Evolutionary conservation across 768 basidiomycete species (phyloP).

Genomic region (Strobilomyces echinocephalus): DNA sequence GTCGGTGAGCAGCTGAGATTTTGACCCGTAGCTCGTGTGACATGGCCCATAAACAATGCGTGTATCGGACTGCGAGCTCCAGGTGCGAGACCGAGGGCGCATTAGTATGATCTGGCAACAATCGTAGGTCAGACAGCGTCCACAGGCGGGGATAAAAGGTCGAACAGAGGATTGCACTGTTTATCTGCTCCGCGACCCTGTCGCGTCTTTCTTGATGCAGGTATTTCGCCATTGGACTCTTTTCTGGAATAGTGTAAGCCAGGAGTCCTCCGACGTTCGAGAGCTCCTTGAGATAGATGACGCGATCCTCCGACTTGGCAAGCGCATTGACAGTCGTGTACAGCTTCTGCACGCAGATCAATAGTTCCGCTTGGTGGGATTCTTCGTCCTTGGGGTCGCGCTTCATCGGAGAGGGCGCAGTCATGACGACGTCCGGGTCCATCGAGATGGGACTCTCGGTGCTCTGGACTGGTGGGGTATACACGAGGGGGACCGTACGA

Average conservation of each 20-base stretch:
- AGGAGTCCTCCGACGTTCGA: constrained; percentile 71
- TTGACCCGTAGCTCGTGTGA: constrained; percentile 49
- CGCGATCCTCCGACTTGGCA: constrained; percentile 49
- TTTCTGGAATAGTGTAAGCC: constrained; percentile 79
- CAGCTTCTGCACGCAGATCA: constrained; percentile 62
- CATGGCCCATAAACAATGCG: constrained; percentile 53
- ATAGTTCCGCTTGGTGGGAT: constrained; percentile 41
- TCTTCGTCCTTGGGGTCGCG: constrained; percentile 32
- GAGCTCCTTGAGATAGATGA: constrained; percentile 64
- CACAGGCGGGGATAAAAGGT: constrained; percentile 5
- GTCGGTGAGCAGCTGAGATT: constrained; percentile 36
- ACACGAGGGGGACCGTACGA: constrained; percentile 61
- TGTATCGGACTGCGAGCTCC: constrained; percentile 64
- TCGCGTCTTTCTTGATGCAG: constrained; percentile 72
- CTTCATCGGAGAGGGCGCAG: constrained; percentile 1
- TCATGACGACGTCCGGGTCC: constrained; percentile 10
- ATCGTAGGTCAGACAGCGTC: constrained; percentile 1
- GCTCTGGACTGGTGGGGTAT: constrained; percentile 24
- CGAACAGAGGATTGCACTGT: constrained; percentile 80
- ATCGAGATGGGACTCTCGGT: constrained; percentile 4
- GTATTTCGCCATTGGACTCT: constrained; percentile 71
- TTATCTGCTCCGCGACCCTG: constrained; percentile 82
- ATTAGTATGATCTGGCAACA: constrained; percentile 44
- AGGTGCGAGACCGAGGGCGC: constrained; percentile 53
- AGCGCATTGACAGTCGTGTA: constrained; percentile 58